These are phyloP conservation scores for Colletotrichum sp. DNA, from an alignment of 2,329 filamentous ascomycete genomes.

Conservation along the genomic window DNA sequence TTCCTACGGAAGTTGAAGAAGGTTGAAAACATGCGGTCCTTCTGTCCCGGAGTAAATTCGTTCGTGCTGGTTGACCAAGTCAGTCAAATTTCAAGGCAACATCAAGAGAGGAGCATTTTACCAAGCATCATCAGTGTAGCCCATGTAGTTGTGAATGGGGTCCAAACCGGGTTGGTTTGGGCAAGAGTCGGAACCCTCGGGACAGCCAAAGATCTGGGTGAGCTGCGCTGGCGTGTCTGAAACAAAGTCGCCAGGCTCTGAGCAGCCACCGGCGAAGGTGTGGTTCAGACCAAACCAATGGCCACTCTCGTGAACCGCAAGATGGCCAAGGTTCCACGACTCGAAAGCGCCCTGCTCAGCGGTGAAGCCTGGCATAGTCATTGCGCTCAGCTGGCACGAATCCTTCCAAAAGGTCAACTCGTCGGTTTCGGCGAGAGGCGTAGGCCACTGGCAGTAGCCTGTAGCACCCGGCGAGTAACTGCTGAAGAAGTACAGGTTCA, in stretches of 20 bases:
- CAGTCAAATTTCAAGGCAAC: neutral
- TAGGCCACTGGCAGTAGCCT: constrained; percentile 53
- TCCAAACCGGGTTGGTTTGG: constrained; percentile 25
- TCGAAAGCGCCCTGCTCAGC: constrained; percentile 10
- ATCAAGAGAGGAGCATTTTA: neutral
- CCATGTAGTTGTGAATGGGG: constrained; percentile 29
- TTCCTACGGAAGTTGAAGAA: constrained; percentile 16
- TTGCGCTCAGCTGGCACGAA: constrained; percentile 13
- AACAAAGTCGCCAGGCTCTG: constrained; percentile 36
- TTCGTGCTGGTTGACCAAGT: neutral
- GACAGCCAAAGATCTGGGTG: constrained; percentile 22
- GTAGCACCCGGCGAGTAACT: constrained; percentile 39
- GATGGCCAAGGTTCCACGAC: constrained; percentile 25
- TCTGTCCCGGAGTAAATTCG: constrained; percentile 48
- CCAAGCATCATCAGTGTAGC: constrained; percentile 37
- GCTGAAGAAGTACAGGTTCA: constrained; percentile 53
- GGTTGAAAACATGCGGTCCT: constrained; percentile 36
- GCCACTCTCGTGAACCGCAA: constrained; percentile 41
- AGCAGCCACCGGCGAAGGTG: constrained; percentile 42
- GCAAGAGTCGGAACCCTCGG: constrained; percentile 24
- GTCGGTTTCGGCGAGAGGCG: neutral
- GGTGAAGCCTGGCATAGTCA: constrained; percentile 16
- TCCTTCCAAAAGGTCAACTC: neutral
- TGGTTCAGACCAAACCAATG: constrained; percentile 51
- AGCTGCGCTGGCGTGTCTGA: constrained; percentile 41